Conservation (phyloP, 2,329 filamentous ascomycete species). For the Hypoxylon sp. region DNA sequence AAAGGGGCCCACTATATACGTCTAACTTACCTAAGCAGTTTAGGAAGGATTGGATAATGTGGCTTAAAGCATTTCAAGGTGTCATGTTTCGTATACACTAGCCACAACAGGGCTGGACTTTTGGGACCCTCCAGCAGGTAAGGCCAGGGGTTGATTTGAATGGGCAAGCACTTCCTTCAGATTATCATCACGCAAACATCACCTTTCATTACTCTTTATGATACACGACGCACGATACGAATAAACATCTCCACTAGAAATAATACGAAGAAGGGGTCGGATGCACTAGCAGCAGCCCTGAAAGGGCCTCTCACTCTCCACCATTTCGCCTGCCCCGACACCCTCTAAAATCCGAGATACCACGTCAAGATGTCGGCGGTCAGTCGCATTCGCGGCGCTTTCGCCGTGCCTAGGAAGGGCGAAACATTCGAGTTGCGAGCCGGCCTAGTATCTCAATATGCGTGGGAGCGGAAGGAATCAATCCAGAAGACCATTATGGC, state of each 20-base stretch:
- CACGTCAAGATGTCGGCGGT: constrained; percentile 78
- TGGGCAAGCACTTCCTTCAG: constrained; percentile 26
- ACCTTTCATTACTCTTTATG: constrained; percentile 10
- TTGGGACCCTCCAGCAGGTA: constrained; percentile 7
- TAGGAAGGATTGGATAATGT: no score
- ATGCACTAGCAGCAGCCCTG: constrained; percentile 48
- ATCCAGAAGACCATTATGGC: constrained; percentile 99
- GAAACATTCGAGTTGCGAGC: constrained; percentile 98
- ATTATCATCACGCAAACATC: constrained; percentile 12
- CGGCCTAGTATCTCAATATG: constrained; percentile 97
- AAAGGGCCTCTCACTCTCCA: constrained; percentile 44
- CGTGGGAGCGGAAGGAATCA: constrained; percentile 97
- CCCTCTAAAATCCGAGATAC: constrained; percentile 24
- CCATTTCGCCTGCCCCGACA: constrained; percentile 23
- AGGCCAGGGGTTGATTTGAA: constrained; percentile 34
- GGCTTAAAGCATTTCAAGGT: background rate
- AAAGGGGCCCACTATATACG: background rate
- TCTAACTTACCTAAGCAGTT: no score
- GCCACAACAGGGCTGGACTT: constrained; percentile 2
- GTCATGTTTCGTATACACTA: no score
- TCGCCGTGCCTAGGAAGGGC: constrained; percentile 92
- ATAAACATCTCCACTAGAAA: constrained; percentile 1
- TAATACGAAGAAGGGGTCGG: constrained; percentile 23
- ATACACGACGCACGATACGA: constrained; percentile 17
- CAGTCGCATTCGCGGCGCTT: constrained; percentile 94